Evolutionary conservation across 805 yeast genomes (phyloP).

Genomic region (Suhomyces emberorum): DNA sequence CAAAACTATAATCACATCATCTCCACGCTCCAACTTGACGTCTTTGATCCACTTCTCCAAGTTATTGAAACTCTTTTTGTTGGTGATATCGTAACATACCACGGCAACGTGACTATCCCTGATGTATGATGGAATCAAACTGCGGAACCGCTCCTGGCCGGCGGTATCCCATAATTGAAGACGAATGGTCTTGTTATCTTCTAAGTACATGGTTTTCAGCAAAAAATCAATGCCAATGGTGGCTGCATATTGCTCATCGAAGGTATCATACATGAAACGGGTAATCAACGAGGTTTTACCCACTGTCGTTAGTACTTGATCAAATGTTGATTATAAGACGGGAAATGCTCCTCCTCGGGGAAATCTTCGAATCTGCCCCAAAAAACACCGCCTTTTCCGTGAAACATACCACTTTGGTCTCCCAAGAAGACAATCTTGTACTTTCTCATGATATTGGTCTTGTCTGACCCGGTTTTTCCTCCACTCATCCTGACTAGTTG

Average conservation of each 20-base stretch:
- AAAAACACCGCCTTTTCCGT: too few species aligned
- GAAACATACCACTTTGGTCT: constrained; percentile 75
- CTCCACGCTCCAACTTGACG: constrained; percentile 89
- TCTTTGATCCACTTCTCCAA: constrained; percentile 92
- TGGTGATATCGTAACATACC: constrained; percentile 90
- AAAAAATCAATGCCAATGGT: constrained; percentile 96
- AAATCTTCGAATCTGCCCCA: neutral
- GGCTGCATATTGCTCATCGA: constrained; percentile 94
- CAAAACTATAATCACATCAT: constrained; percentile 80
- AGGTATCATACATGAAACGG: constrained; percentile 97
- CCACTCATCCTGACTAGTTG: too few species aligned
- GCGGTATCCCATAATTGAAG: constrained; percentile 98
- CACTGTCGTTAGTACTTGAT: constrained; percentile 43
- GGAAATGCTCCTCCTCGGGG: too few species aligned
- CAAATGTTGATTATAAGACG: too few species aligned
- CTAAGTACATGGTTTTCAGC: constrained; percentile 74
- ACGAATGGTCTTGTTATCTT: constrained; percentile 86
- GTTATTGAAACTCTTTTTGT: constrained; percentile 76
- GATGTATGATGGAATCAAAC: constrained; percentile 91
- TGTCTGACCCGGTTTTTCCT: constrained; percentile 35
- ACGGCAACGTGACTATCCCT: constrained; percentile 98
- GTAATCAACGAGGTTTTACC: constrained; percentile 96
- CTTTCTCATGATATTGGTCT: constrained; percentile 49
- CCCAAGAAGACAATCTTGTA: constrained; percentile 93
- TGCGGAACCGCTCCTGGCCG: constrained; percentile 94